phyloP scores from a whole-genome alignment of 441 rosid genomes.

The Flueggea neowawraea region DNA sequence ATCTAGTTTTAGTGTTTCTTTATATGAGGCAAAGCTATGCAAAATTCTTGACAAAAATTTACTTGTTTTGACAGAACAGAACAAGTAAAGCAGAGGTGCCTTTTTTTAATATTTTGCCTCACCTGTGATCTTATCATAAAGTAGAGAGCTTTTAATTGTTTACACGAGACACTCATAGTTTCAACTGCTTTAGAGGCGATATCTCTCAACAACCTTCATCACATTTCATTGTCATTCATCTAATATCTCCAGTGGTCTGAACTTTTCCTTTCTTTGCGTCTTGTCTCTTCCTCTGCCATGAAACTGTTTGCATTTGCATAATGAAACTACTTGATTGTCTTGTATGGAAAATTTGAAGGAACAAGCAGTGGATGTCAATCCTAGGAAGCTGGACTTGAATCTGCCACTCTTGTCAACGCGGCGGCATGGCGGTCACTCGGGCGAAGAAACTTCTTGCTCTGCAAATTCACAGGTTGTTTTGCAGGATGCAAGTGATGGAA shows the following conservation, averaged over 20 bases:
- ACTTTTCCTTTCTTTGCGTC: background rate
- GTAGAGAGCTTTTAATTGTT: slow-evolving; percentile 29
- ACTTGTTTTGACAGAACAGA: too few relatives aligned
- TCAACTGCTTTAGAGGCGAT: slow-evolving; percentile 28
- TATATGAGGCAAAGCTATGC: too few relatives aligned
- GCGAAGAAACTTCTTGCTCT: slow-evolving; percentile 17
- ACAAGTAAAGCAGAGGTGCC: background rate
- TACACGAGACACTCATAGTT: slow-evolving; percentile 54
- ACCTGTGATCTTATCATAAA: slow-evolving; percentile 45
- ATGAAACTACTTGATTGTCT: background rate
- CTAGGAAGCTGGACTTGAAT: slow-evolving; percentile 58
- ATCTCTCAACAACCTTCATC: slow-evolving; percentile 22
- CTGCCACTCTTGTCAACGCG: slow-evolving; percentile 72
- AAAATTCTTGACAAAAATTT: too few relatives aligned
- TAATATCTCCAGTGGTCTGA: background rate
- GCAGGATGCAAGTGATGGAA: slow-evolving; percentile 30
- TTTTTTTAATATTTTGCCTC: slow-evolving; percentile 7
- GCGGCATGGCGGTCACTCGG: slow-evolving; percentile 30
- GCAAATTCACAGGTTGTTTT: slow-evolving; percentile 16
- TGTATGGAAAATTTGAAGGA: slow-evolving; percentile 19
- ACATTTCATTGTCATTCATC: slow-evolving; percentile 17
- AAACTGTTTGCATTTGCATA: background rate
- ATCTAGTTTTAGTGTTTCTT: too few relatives aligned
- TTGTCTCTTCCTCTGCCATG: background rate
- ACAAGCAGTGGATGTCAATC: slow-evolving; percentile 30